Percentiles rank a stretch among this genome's conserved stretches.
These are phyloP conservation scores for Epichloe glyceriae DNA, from an alignment of 2,329 filamentous ascomycete genomes.

Conservation along the genomic window DNA sequence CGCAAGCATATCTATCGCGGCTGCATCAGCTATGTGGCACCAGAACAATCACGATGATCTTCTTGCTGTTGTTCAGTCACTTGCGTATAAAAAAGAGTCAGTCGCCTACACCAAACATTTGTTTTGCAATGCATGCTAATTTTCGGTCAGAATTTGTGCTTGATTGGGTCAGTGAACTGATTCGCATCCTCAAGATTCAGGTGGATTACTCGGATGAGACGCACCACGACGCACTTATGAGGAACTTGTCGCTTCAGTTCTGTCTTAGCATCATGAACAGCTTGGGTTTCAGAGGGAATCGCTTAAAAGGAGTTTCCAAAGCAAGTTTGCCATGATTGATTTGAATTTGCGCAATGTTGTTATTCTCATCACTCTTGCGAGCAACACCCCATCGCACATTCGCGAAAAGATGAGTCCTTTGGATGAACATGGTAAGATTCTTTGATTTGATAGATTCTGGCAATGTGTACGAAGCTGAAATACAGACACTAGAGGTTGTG, in stretches of 20 bases:
- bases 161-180: constrained; percentile 53
- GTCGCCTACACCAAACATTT: neutral
- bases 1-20: constrained; percentile 44
- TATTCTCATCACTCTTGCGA: constrained; percentile 51
- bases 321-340: constrained; percentile 62
- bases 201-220: constrained; percentile 74
- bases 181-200: constrained; percentile 55
- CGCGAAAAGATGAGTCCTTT: constrained; percentile 45
- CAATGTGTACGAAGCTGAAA: neutral
- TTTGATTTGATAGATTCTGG: neutral
- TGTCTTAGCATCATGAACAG: constrained; percentile 69
- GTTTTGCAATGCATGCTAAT: constrained; percentile 9
- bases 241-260: constrained; percentile 59
- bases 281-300: constrained; percentile 59
- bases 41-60: constrained; percentile 55
- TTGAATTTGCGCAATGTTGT: constrained; percentile 63
- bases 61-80: constrained; percentile 50
- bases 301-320: constrained; percentile 47
- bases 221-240: constrained; percentile 57
- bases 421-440: constrained; percentile 39
- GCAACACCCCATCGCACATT: constrained; percentile 38
- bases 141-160: constrained; percentile 38
- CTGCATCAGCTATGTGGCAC: constrained; percentile 31
- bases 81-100: constrained; percentile 20
- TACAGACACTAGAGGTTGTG: constrained; percentile 48